Evolutionary conservation across 495 filamentous ascomycete species (phyloP), one percentile per base, ranked within the genome.

Genomic region (Schizothecium vesticola): DNA sequence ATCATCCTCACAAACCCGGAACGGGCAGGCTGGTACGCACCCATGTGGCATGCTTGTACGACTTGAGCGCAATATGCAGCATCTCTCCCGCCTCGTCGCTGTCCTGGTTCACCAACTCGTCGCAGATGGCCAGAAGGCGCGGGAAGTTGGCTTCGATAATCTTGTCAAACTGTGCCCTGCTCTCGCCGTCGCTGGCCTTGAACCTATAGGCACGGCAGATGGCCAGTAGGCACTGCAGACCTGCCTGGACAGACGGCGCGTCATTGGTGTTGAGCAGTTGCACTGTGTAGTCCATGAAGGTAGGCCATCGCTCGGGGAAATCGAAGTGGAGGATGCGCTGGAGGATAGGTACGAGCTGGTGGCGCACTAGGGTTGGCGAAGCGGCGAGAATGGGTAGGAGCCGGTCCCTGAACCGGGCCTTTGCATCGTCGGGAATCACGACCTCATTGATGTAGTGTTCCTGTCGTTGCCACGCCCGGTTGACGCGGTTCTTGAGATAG

Each of bases 31-130:
- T 19, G 59, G 66, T 64, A 89, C 92, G 65, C 83, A 97, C 94
- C 82, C 94, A 99, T 67, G 94, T 96, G 55, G 94, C 92, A 80
- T 99, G 96, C 81, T 99, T 99, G 79, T 94, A 98, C 8, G 91
- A 88, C 82, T 99, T 99, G 75, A 98, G 87, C 33, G 94, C 90
- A 65, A 95, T 90, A 67, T 95, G 91, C 67, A 99, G 84, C 91
- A 98, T 98, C 81, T 97, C 95, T 61, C 92, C 95, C 60, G 95
- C 95, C 79, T 98, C 96, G 70, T 93, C 78, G 73, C 91, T 96
- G 70, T 88, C 90, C 81, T 98, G 93, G 71, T 92, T 90, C 60
- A 97, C 92, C 70, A 98, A 82, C 76, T 88, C 88, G 72, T 90
- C 91, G 64, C 94, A 94, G 74, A 99, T 94, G 69, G 83, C 82